A percentile compares a stretch with the other conserved stretches of the same genome.
These are phyloP conservation scores for Periconia macrospinosa DNA, from an alignment of 2,329 filamentous ascomycete genomes.

Conservation along the genomic window DNA sequence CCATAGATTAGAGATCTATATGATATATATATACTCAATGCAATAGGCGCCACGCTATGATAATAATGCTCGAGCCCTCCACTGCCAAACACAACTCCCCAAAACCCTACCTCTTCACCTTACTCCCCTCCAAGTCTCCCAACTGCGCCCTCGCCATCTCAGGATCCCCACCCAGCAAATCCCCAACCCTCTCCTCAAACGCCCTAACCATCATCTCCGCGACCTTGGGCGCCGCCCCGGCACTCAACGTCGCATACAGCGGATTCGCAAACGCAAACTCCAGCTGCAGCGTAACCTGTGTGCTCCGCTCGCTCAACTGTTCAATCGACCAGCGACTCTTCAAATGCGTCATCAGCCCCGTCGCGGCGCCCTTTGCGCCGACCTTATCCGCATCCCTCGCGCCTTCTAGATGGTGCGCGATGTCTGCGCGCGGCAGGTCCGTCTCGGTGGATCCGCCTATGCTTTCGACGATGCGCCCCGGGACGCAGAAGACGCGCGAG, in stretches of 20 bases:
- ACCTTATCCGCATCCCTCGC: not conserved
- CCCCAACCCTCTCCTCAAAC: constrained; percentile 78
- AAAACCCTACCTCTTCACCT: constrained; percentile 16
- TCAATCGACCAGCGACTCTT: constrained; percentile 70
- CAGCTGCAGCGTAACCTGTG: constrained; percentile 75
- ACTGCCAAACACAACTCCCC: not conserved
- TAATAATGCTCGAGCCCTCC: not conserved
- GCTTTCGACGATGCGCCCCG: constrained; percentile 73
- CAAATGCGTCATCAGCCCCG: constrained; percentile 65
- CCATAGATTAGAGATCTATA: not conserved
- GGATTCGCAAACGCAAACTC: constrained; percentile 86
- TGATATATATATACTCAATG: not conserved
- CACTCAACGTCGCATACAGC: constrained; percentile 80
- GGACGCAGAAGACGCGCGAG: constrained; percentile 76
- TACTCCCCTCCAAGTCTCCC: constrained; percentile 31
- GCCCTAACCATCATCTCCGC: constrained; percentile 89
- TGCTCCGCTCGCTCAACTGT: constrained; percentile 53
- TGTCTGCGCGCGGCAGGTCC: constrained; percentile 44
- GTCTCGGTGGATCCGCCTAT: constrained; percentile 62
- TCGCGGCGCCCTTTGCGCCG: constrained; percentile 5
- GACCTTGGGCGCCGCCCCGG: constrained; percentile 79
- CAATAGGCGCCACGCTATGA: not conserved
- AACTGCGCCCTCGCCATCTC: constrained; percentile 23
- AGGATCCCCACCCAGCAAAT: constrained; percentile 47
- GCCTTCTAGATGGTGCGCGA: constrained; percentile 47